Percentiles rank a stretch among this genome's conserved stretches.
These are phyloP conservation scores for Scutellaria galericulata DNA, from an alignment of 257 asterid genomes.

Conservation along the genomic window DNA sequence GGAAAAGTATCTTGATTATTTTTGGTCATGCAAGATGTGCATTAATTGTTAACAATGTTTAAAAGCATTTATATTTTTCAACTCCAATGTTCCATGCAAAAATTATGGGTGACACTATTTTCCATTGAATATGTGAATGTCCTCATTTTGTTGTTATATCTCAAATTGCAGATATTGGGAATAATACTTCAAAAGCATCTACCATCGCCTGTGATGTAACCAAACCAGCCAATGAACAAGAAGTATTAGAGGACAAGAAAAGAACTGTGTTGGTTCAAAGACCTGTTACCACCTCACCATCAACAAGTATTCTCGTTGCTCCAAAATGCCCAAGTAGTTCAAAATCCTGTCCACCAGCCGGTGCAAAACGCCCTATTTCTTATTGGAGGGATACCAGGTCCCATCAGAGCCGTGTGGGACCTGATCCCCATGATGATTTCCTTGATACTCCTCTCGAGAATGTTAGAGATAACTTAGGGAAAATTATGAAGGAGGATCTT, in stretches of 20 bases:
- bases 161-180: slow-evolving; percentile 46
- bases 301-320: slow-evolving; percentile 45
- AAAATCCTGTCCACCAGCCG: slow-evolving; percentile 65
- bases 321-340: slow-evolving; percentile 45
- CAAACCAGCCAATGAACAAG: slow-evolving; percentile 43
- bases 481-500: slow-evolving; percentile 47
- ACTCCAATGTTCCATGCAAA: not conserved
- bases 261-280: slow-evolving; percentile 40
- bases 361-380: slow-evolving; percentile 79
- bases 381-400: slow-evolving; percentile 96
- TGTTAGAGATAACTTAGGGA: slow-evolving; percentile 55
- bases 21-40: too few species aligned
- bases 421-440: slow-evolving; percentile 90
- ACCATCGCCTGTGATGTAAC: slow-evolving; percentile 39
- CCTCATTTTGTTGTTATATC: slow-evolving; percentile 32
- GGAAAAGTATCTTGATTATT: slow-evolving; percentile 7
- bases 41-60: not conserved
- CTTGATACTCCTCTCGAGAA: slow-evolving; percentile 91
- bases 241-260: slow-evolving; percentile 42
- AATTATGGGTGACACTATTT: slow-evolving; percentile 16
- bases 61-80: not conserved
- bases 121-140: slow-evolving; percentile 12
- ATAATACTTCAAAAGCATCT: slow-evolving; percentile 42
- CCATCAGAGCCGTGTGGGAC: slow-evolving; percentile 78
- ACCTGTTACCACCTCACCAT: slow-evolving; percentile 55